phyloP scores from a whole-genome alignment of 1,139 yeast species.

The Kodamaea alishanica region DNA sequence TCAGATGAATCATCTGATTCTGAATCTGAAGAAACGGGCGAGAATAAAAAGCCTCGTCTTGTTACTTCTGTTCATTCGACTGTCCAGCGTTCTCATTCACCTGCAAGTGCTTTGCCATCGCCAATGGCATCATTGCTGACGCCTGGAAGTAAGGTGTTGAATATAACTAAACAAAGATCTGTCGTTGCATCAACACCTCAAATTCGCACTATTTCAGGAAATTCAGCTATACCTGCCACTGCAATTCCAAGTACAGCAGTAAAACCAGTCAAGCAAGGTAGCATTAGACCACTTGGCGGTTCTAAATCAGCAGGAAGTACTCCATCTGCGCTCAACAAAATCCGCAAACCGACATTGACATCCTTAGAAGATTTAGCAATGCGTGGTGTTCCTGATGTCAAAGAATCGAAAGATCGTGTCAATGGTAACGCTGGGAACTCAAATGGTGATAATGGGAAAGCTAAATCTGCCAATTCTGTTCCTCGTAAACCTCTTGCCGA shows the following conservation, averaged over 20 bases:
- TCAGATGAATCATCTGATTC: conserved; percentile 14
- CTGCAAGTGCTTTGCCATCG: conserved; percentile 3
- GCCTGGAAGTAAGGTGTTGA: background rate
- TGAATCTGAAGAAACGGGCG: conserved; percentile 10
- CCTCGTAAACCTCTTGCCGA: conserved; percentile 3
- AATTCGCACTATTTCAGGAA: background rate
- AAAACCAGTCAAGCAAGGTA: conserved; percentile 1
- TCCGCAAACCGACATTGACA: conserved; percentile 34
- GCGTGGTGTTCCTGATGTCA: conserved; percentile 63
- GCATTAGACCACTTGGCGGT: conserved; percentile 2
- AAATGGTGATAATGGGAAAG: conserved; percentile 15
- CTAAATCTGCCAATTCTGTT: background rate
- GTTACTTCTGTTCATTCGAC: conserved; percentile 13
- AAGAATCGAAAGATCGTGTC: conserved; percentile 24
- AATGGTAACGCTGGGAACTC: conserved; percentile 4
- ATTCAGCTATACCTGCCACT: background rate
- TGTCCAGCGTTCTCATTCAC: conserved; percentile 9
- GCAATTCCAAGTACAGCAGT: background rate
- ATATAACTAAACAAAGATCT: background rate
- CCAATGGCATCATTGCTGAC: conserved; percentile 3
- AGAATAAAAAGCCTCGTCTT: conserved; percentile 14
- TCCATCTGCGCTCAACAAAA: conserved; percentile 11
- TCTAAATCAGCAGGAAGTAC: conserved; percentile 7
- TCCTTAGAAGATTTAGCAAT: conserved; percentile 55
- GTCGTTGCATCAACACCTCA: background rate